phyloP scores from a whole-genome alignment of 768 basidiomycete species.

The Peribolospora baueri region DNA sequence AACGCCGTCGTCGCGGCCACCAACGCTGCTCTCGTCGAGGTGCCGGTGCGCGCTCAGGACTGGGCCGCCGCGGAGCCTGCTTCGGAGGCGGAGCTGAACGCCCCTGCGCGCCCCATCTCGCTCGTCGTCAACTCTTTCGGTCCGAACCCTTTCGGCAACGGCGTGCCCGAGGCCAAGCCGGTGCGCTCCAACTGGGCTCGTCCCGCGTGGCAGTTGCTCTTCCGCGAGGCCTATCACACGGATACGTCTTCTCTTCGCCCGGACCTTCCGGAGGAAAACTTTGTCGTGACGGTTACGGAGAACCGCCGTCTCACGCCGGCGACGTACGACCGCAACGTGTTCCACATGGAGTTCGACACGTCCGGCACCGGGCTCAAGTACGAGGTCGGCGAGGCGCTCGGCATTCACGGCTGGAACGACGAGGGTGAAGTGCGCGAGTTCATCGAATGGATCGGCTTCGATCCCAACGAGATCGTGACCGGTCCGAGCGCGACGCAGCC shows the following conservation, averaged over 20 bases:
- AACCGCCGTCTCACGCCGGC: conserved; percentile 81
- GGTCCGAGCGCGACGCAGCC: conserved; percentile 40
- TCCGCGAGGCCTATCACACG: conserved; percentile 53
- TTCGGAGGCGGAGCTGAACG: conserved; percentile 15
- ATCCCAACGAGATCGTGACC: conserved; percentile 52
- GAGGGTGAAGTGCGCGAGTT: conserved; percentile 64
- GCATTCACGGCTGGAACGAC: conserved; percentile 96
- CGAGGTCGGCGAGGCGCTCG: conserved; percentile 85
- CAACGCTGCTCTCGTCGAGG: conserved; percentile 30
- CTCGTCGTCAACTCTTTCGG: conserved; percentile 31
- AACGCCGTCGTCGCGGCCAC: conserved; percentile 14
- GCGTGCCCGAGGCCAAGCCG: conserved; percentile 35
- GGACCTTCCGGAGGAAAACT: conserved; percentile 67
- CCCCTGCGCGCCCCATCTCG: conserved; percentile 34
- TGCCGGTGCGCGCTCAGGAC: conserved; percentile 25
- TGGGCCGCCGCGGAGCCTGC: conserved; percentile 16
- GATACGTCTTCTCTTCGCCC: conserved; percentile 39
- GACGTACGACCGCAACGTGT: conserved; percentile 95
- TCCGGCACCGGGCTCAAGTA: conserved; percentile 81
- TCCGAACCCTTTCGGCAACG: conserved; percentile 19
- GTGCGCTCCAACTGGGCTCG: conserved; percentile 41
- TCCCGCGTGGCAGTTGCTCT: conserved; percentile 39
- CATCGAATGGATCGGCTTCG: conserved; percentile 72
- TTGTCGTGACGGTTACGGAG: conserved; percentile 75
- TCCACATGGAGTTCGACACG: conserved; percentile 91